Evolutionary conservation across 2,329 filamentous ascomycete genomes (phyloP).

Genomic region (Nakataea oryzae): DNA sequence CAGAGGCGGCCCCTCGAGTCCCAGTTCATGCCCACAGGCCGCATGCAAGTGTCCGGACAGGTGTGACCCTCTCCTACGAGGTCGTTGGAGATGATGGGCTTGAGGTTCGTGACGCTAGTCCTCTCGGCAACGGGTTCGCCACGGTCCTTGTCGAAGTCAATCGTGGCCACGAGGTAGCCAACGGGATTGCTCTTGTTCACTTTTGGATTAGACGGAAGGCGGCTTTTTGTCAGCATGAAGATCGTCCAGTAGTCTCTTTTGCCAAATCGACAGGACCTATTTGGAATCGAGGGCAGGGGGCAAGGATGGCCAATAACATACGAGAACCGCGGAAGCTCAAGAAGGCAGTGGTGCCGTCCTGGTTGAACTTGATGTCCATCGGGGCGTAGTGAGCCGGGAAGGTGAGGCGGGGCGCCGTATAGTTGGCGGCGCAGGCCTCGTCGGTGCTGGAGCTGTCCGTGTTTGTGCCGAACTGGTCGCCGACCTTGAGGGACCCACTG

Average conservation of each 20-base stretch:
- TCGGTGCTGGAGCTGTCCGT: slow-evolving; percentile 25
- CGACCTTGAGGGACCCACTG: slow-evolving; percentile 25
- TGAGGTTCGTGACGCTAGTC: slow-evolving; percentile 33
- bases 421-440: slow-evolving; percentile 15
- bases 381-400: slow-evolving; percentile 57
- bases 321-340: slow-evolving; percentile 63
- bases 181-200: slow-evolving; percentile 30
- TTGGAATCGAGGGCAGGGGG: no score
- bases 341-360: slow-evolving; percentile 47
- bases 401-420: slow-evolving; percentile 41
- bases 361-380: slow-evolving; percentile 57
- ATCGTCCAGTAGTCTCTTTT: neutral
- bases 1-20: slow-evolving; percentile 42
- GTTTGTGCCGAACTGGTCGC: slow-evolving; percentile 36
- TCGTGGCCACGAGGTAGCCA: slow-evolving; percentile 31
- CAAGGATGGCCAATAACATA: slow-evolving; percentile 18
- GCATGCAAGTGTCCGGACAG: slow-evolving; percentile 49
- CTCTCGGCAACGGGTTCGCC: slow-evolving; percentile 27
- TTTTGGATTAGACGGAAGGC: slow-evolving; percentile 8
- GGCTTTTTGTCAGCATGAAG: neutral
- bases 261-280: neutral
- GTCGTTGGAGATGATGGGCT: slow-evolving; percentile 43
- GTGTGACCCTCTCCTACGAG: slow-evolving; percentile 24
- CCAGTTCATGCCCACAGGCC: slow-evolving; percentile 46
- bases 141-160: slow-evolving; percentile 24